Base-by-base conservation (phyloP, 176 grass and related monocot genomes). In the Carex scoparia region DNA sequence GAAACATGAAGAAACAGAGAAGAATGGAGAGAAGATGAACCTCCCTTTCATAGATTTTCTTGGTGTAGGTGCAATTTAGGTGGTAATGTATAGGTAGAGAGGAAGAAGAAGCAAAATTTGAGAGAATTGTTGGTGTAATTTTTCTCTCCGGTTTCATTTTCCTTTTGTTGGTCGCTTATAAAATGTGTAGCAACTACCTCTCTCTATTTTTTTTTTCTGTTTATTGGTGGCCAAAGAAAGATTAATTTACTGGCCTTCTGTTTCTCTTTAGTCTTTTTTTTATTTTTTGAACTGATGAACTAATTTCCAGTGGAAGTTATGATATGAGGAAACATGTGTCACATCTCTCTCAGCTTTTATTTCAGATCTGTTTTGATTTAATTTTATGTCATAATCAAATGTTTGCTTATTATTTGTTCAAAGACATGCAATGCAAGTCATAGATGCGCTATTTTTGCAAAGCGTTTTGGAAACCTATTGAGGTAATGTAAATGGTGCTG, bases 1-100 rank as follows among this genome's bases (percentile, higher is more conserved):
- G 74, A 78, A 57, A 53, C 74, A 78, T 57, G 74, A 57, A 78
- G 51, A 65, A 58, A 18, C 64, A 65, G 71, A 64, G 72, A 32
- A 64, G 10, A 64, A 69, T 76, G 77, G 68, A 83, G 82, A 89
- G 81, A 86, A 86, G 30, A 49, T 57, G 19, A 32, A 69, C 3
- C 16, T 87, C 11, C 78, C 86, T 71, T 94, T 90, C 88, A 85
- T 94, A 82, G 93, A 94, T 84, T 94, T 94, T 91, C 93, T 94
- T 63, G 93, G 93, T 76, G 90, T 94, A 18, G 90, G 90, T 32
- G 66, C 90, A 76, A 87, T 90, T 68, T 83, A 83, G 81, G 27
- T 83, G 28, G 27, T 27, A 81, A 65, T 83, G 61, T 66, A 31
- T 83, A 60, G 35, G 33, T 46, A 44, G 23, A 67, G 81, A 66